Percentiles rank a stretch among this genome's conserved stretches.
phyloP scores from a whole-genome alignment of 2,329 filamentous ascomycete species.

The Calonectria henricotiae region DNA sequence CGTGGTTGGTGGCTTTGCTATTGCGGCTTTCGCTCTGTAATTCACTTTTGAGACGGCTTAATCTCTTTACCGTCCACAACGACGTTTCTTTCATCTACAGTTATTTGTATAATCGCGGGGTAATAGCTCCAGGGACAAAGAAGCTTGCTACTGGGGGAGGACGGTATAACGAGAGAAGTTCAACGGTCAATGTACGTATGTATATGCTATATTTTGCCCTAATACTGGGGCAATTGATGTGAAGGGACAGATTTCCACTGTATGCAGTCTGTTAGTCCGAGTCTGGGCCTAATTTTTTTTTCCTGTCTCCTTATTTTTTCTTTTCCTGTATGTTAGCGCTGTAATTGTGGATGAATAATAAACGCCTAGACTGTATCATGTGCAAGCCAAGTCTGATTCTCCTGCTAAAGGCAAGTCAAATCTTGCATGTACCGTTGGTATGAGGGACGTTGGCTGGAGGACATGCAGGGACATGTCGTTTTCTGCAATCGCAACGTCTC shows the following conservation, averaged over 20 bases:
- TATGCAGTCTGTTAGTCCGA: conserved; percentile 8
- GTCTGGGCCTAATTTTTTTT: neutral
- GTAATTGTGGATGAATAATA: neutral
- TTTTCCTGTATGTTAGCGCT: neutral
- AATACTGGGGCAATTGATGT: neutral
- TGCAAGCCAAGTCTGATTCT: neutral
- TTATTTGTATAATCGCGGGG: neutral
- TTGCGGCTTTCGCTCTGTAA: conserved; percentile 56
- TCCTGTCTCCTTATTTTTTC: neutral
- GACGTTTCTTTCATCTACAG: conserved; percentile 24
- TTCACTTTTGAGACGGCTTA: neutral
- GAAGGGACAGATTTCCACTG: neutral
- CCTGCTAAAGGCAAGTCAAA: neutral
- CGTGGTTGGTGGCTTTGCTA: conserved; percentile 53
- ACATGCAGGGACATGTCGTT: neutral
- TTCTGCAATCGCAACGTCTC: conserved; percentile 9
- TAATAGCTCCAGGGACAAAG: neutral
- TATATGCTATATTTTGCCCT: conserved; percentile 16
- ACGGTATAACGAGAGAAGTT: neutral
- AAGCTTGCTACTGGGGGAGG: neutral
- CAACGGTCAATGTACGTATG: conserved; percentile 34
- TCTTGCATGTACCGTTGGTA: neutral
- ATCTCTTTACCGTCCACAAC: conserved; percentile 28
- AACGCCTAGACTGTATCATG: neutral
- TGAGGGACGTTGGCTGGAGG: neutral